phyloP scores from a whole-genome alignment of 2,329 filamentous ascomycete genomes.

The Exophiala sp. region DNA sequence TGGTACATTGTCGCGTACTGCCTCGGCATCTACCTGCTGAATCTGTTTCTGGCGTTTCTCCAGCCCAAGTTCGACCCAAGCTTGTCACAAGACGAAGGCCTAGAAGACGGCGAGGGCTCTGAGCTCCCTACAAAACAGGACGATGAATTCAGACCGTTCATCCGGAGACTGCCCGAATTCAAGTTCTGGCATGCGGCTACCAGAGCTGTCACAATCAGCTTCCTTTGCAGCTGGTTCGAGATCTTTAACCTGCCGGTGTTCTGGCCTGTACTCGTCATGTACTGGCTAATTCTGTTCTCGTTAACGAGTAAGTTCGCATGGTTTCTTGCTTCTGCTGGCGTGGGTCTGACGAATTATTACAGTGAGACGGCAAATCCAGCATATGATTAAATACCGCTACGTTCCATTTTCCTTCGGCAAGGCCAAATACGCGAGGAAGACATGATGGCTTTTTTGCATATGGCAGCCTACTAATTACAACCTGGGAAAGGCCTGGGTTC shows the following conservation, averaged over 20 bases:
- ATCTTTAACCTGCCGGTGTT: slow-evolving; percentile 97
- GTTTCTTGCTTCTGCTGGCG: not conserved
- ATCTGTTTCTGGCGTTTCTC: slow-evolving; percentile 97
- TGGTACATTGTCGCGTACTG: slow-evolving; percentile 99
- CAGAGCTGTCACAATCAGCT: slow-evolving; percentile 75
- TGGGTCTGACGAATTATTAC: slow-evolving; percentile 17
- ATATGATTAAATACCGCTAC: slow-evolving; percentile 99
- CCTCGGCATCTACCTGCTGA: slow-evolving; percentile 96
- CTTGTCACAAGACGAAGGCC: slow-evolving; percentile 89
- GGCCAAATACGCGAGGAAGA: slow-evolving; percentile 60
- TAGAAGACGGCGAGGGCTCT: slow-evolving; percentile 83
- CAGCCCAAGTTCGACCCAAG: slow-evolving; percentile 98
- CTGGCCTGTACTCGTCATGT: slow-evolving; percentile 97
- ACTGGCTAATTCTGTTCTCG: slow-evolving; percentile 96
- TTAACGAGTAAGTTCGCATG: slow-evolving; percentile 72
- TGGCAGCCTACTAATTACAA: too few species aligned
- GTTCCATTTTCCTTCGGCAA: slow-evolving; percentile 92
- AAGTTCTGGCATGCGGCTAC: slow-evolving; percentile 99
- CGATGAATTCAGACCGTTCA: slow-evolving; percentile 97
- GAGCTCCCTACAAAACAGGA: slow-evolving; percentile 86
- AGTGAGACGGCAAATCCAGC: slow-evolving; percentile 99
- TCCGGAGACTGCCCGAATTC: slow-evolving; percentile 93
- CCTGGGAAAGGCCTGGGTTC: not conserved
- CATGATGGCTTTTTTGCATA: not conserved
- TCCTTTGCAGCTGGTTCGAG: slow-evolving; percentile 86